Conservation (phyloP, 257 asterid genomes). For the Avicennia marina region DNA sequence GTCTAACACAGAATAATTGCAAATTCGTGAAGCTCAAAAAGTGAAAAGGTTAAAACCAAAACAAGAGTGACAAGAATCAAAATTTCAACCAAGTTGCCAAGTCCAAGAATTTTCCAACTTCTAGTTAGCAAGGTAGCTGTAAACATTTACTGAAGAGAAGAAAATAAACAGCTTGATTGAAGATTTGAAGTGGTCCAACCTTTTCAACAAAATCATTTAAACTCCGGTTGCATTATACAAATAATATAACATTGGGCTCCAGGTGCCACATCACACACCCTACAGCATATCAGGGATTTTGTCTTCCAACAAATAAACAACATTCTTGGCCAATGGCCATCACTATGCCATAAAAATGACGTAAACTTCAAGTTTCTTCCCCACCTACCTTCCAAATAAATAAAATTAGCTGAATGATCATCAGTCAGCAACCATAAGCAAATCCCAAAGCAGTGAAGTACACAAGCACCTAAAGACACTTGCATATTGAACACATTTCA, state of each 20-base stretch:
- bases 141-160: slow-evolving; percentile 8
- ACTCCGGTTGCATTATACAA: slow-evolving; percentile 2
- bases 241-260: slow-evolving; percentile 14
- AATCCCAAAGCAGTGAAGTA: neutral
- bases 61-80: neutral
- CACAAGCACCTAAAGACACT: neutral
- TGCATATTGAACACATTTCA: neutral
- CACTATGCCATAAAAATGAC: slow-evolving; percentile 1
- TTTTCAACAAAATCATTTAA: slow-evolving; percentile 9
- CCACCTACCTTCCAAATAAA: slow-evolving; percentile 16
- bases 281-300: slow-evolving; percentile 11
- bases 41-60: slow-evolving; percentile 6
- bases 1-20: too few relatives aligned
- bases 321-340: slow-evolving; percentile 14
- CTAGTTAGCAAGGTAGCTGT: slow-evolving; percentile 11
- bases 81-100: slow-evolving; percentile 9
- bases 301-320: slow-evolving; percentile 15
- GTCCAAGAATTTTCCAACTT: neutral
- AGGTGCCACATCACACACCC: slow-evolving; percentile 19
- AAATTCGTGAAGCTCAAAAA: too few relatives aligned
- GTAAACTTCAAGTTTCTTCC: slow-evolving; percentile 10
- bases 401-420: neutral
- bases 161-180: neutral
- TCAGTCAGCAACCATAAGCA: slow-evolving; percentile 5
- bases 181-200: slow-evolving; percentile 23